Conservation (phyloP, 257 asterid genomes). For the Rauvolfia tetraphylla region DNA sequence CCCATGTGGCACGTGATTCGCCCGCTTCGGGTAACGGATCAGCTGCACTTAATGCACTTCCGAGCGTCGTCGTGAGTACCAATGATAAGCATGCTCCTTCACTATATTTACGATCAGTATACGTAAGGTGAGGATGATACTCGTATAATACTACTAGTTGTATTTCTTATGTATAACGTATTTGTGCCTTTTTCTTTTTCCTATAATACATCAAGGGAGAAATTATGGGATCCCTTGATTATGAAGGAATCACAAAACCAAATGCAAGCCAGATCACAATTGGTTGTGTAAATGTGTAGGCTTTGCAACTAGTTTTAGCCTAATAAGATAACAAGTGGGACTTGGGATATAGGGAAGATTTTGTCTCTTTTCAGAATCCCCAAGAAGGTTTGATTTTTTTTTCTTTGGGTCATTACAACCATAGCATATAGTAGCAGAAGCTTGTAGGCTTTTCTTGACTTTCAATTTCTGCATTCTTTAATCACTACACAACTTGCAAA, state of each 20-base stretch:
- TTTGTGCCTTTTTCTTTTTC: too few relatives aligned
- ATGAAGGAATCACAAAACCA: neutral
- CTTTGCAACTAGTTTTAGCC: neutral
- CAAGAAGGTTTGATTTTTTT: neutral
- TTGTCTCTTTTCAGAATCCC: neutral
- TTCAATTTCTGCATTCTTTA: slow-evolving; percentile 9
- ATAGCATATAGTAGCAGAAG: neutral
- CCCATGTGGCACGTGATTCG: slow-evolving; percentile 44
- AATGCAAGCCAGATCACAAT: neutral
- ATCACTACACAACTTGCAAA: slow-evolving; percentile 6
- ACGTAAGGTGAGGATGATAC: too few relatives aligned
- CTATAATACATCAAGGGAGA: too few relatives aligned
- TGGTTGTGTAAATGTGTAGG: neutral
- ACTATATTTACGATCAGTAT: too few relatives aligned
- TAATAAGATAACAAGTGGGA: neutral
- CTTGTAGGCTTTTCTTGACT: slow-evolving; percentile 8
- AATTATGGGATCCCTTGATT: neutral
- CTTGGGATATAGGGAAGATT: slow-evolving; percentile 3
- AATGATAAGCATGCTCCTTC: slow-evolving; percentile 21
- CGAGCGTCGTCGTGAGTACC: slow-evolving; percentile 47
- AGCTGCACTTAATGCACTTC: slow-evolving; percentile 49
- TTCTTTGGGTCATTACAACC: neutral
- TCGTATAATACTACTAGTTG: too few relatives aligned
- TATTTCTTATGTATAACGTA: too few relatives aligned
- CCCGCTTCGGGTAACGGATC: slow-evolving; percentile 28